phyloP scores from a whole-genome alignment of 345 rosid genomes.

The Acer campestre region DNA sequence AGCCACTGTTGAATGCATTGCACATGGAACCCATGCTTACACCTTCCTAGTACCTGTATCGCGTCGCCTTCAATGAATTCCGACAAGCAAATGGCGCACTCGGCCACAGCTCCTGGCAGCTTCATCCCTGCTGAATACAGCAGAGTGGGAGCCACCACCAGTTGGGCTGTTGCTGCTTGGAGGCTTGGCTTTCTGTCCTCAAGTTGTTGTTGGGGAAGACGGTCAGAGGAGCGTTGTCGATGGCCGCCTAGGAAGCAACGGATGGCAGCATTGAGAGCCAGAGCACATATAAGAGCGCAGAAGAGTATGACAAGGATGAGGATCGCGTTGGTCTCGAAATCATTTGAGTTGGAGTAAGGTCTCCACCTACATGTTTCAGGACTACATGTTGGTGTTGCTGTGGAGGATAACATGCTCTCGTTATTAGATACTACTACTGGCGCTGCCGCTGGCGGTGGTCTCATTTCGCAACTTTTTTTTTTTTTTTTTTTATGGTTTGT shows the following conservation, averaged over 20 bases:
- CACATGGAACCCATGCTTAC: constrained; percentile 80
- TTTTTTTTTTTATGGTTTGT: background rate
- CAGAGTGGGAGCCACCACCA: constrained; percentile 36
- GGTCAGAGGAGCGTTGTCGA: background rate
- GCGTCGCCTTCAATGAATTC: constrained; percentile 69
- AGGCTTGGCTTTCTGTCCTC: constrained; percentile 38
- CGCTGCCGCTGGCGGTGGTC: background rate
- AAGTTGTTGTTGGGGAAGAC: constrained; percentile 18
- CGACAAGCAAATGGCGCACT: constrained; percentile 77
- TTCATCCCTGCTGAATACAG: constrained; percentile 50
- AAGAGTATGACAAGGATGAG: constrained; percentile 51
- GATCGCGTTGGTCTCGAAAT: constrained; percentile 53
- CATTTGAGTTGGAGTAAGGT: constrained; percentile 44
- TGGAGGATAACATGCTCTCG: constrained; percentile 10
- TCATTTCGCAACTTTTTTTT: background rate
- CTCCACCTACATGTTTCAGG: constrained; percentile 43
- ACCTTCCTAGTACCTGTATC: constrained; percentile 55
- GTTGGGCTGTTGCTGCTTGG: constrained; percentile 11
- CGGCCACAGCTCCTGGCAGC: constrained; percentile 54
- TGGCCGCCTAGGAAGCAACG: constrained; percentile 55
- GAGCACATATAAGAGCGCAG: constrained; percentile 61
- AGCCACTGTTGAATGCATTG: constrained; percentile 71
- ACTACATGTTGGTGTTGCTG: constrained; percentile 35
- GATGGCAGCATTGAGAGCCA: constrained; percentile 61
- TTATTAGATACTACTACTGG: constrained; percentile 12